phyloP scores from a whole-genome alignment of 2,329 filamentous ascomycete genomes.

The Pseudopithomyces chartarum region DNA sequence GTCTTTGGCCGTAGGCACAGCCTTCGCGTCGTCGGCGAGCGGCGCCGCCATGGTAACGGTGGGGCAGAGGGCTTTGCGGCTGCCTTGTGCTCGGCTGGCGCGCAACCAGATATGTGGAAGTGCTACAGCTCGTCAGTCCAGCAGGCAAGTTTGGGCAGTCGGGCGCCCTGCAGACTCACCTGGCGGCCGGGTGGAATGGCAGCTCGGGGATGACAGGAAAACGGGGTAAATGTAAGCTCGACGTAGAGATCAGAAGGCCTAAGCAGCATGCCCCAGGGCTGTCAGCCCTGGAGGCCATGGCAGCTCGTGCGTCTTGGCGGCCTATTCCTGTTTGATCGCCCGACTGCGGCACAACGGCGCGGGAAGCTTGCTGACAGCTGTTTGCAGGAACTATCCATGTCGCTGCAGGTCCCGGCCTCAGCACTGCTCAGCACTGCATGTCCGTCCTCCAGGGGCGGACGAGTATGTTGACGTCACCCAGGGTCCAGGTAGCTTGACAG shows the following conservation, averaged over 20 bases:
- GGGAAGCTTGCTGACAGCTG: neutral
- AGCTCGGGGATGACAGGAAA: neutral
- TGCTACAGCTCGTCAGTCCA: conserved; percentile 1
- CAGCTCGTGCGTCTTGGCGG: conserved; percentile 10
- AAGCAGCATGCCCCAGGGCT: conserved; percentile 3
- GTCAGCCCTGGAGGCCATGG: neutral
- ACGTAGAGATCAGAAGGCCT: neutral
- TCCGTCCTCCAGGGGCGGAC: conserved; percentile 7
- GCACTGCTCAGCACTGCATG: neutral
- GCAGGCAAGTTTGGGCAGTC: neutral
- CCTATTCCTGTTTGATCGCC: conserved; percentile 10
- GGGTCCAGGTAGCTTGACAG: conserved; percentile 7
- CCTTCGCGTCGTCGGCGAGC: conserved; percentile 25
- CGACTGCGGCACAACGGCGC: conserved; percentile 1
- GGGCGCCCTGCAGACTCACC: neutral
- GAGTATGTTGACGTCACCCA: conserved; percentile 9
- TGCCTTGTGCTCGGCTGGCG: neutral
- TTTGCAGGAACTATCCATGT: neutral
- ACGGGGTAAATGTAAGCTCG: neutral
- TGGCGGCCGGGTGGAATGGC: neutral
- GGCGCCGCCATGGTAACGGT: conserved; percentile 2
- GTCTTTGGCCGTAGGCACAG: conserved; percentile 18
- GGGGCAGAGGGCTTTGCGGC: neutral
- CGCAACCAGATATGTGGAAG: neutral
- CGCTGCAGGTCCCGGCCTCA: neutral